Evolutionary conservation across 805 yeast genomes (phyloP).

Genomic region (Candida ulmi): DNA sequence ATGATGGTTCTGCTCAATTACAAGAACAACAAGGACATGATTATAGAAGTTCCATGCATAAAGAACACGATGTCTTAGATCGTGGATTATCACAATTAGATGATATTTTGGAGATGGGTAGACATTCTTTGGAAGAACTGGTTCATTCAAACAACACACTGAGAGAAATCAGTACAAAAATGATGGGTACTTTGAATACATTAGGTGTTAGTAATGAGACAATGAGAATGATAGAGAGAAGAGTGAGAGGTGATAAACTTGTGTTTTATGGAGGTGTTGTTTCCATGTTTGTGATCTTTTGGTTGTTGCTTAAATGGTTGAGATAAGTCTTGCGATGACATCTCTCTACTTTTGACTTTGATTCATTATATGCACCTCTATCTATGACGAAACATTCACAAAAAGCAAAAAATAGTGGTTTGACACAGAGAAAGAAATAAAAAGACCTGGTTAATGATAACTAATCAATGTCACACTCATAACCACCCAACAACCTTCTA

Average conservation of each 20-base stretch:
- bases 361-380: no score
- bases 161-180: slow-evolving; percentile 50
- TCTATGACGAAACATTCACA: no score
- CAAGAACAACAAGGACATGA: slow-evolving; percentile 10
- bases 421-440: no score
- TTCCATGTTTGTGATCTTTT: slow-evolving; percentile 60
- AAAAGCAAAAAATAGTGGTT: no score
- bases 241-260: slow-evolving; percentile 83
- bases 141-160: slow-evolving; percentile 79
- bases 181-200: slow-evolving; percentile 67
- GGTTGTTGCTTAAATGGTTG: slow-evolving; percentile 59
- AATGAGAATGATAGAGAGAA: slow-evolving; percentile 68
- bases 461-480: no score
- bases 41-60: slow-evolving; percentile 54
- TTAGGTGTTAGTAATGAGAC: slow-evolving; percentile 86
- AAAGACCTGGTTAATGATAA: no score
- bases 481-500: no score
- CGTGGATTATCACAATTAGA: slow-evolving; percentile 81
- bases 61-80: slow-evolving; percentile 59
- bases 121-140: slow-evolving; percentile 76
- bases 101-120: slow-evolving; percentile 86
- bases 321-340: no score
- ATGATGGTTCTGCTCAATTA: background rate
- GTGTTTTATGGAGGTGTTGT: slow-evolving; percentile 74
- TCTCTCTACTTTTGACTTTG: no score